Evolutionary conservation across 1,284 basidiomycete genomes (phyloP), one percentile per base, ranked within the genome.

Genomic region (Fomitiporia mediterranea): DNA sequence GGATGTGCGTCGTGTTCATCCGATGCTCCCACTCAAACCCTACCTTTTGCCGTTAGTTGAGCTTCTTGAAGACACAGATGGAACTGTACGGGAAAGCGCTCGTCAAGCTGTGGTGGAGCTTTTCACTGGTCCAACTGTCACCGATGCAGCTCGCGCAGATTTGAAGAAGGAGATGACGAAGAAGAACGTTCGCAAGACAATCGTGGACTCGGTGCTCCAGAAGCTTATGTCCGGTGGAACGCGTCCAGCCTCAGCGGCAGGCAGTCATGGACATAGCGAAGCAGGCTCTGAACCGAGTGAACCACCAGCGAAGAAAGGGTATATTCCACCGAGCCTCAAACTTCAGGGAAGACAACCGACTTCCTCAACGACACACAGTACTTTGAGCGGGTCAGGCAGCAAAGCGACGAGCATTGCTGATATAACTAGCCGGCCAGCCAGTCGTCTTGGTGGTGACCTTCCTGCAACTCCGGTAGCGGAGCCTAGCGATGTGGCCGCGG

Each of bases 111-210:
- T 94, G 47, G 80, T 97, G 13, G 83, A 88, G 59, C 79, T 99
- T 43, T 94, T 98, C 66, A 84, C 90, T 0, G 87, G 87, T 9
- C 81, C 90, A 0, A 80, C 81, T 1, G 89, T 92, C 5, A 85
- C 88, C 0, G 84, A 95, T 63, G 86, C 84, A 6, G 96, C 95
- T 2, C 86, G 91, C 48, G 82, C 92, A 0, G 95, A 98, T 68
- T 77, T 99, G 53, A 98, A 98, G 75, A 94, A 91, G 67, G 90
- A 94, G 67, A 79, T 99, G 77, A 71, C 82, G 2, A 90, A 88
- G 68, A 89, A 89, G 68, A 81, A 80, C 48, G 89, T 96, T 34
- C 81, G 94, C 44, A 97, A 96, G 70, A 83, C 85, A 4, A 94
- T 95, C 38, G 81, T 85, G 13, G 89, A 91, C 60, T 75, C 75